phyloP scores from a whole-genome alignment of 805 yeast genomes.

The Isabelozyma gotoi region DNA sequence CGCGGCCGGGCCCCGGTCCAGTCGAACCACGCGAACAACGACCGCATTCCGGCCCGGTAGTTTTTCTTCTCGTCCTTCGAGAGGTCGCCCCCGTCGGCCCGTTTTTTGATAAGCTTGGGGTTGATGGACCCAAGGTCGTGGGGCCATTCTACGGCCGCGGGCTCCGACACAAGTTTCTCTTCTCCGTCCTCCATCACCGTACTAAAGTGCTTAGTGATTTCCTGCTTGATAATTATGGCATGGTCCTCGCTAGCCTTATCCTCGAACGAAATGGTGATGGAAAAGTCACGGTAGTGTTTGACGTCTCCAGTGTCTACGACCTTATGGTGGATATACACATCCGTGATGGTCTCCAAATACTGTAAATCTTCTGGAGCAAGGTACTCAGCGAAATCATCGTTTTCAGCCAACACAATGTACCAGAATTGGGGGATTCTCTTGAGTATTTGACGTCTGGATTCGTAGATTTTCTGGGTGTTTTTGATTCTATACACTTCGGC shows the following conservation, averaged over 20 bases:
- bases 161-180: slow-evolving; percentile 53
- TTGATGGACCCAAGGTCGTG: slow-evolving; percentile 52
- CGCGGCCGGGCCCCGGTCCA: slow-evolving; percentile 83
- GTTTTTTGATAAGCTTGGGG: slow-evolving; percentile 49
- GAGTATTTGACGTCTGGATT: slow-evolving; percentile 53
- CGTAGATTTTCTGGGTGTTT: slow-evolving; percentile 57
- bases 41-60: slow-evolving; percentile 72
- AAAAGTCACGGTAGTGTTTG: slow-evolving; percentile 53
- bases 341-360: slow-evolving; percentile 64
- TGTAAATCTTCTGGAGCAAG: slow-evolving; percentile 74
- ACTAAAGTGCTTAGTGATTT: slow-evolving; percentile 59
- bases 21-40: slow-evolving; percentile 83
- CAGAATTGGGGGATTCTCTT: slow-evolving; percentile 71
- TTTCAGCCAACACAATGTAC: slow-evolving; percentile 82
- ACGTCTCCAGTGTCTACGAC: slow-evolving; percentile 27
- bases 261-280: slow-evolving; percentile 56
- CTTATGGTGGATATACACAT: slow-evolving; percentile 60
- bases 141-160: slow-evolving; percentile 71
- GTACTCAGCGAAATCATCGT: slow-evolving; percentile 81
- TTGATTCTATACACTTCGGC: slow-evolving; percentile 55
- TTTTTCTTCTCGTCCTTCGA: slow-evolving; percentile 54
- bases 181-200: slow-evolving; percentile 51
- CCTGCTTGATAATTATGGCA: slow-evolving; percentile 51
- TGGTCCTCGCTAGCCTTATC: slow-evolving; percentile 37
- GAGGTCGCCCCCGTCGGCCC: slow-evolving; percentile 32